A percentile compares a stretch with the other conserved stretches of the same genome.
Conservation (phyloP, 306 rosid species). For the Pachyrhizus erosus region DNA sequence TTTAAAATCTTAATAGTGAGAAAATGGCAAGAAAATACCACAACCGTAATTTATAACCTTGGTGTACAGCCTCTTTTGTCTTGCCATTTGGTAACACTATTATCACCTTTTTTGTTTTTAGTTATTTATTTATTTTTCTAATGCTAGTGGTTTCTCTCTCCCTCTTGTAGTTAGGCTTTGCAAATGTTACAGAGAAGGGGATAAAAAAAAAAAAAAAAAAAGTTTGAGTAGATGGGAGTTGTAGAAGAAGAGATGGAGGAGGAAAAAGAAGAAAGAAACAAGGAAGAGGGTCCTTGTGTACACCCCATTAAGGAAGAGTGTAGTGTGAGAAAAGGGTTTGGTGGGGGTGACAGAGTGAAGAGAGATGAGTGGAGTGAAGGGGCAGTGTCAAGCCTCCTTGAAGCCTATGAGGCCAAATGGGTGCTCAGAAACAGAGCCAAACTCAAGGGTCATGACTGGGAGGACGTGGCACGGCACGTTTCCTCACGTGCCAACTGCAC, state of each 20-base stretch:
- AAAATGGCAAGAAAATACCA: too few species aligned
- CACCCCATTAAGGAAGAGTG: conserved; percentile 59
- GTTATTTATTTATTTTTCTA: background rate
- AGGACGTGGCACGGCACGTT: conserved; percentile 76
- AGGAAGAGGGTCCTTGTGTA: conserved; percentile 50
- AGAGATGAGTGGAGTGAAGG: conserved; percentile 99
- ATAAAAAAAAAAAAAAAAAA: background rate
- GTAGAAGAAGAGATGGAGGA: conserved; percentile 56
- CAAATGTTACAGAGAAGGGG: conserved; percentile 47
- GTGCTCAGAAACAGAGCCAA: conserved; percentile 86
- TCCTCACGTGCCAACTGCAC: conserved; percentile 68
- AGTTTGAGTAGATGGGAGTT: conserved; percentile 38
- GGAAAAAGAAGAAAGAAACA: conserved; percentile 44
- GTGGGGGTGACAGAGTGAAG: conserved; percentile 64
- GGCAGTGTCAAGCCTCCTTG: conserved; percentile 80
- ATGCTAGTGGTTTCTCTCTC: conserved; percentile 72
- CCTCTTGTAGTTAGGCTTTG: conserved; percentile 24
- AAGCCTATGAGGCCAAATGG: conserved; percentile 89
- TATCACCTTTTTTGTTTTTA: background rate
- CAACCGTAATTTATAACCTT: background rate
- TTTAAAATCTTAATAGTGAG: too few species aligned
- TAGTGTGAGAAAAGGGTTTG: background rate
- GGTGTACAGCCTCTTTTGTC: conserved; percentile 33
- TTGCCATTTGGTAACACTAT: background rate
- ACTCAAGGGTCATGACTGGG: conserved; percentile 98